Base-by-base conservation (phyloP, 1,284 basidiomycete genomes). In the Ustilago nuda region DNA sequence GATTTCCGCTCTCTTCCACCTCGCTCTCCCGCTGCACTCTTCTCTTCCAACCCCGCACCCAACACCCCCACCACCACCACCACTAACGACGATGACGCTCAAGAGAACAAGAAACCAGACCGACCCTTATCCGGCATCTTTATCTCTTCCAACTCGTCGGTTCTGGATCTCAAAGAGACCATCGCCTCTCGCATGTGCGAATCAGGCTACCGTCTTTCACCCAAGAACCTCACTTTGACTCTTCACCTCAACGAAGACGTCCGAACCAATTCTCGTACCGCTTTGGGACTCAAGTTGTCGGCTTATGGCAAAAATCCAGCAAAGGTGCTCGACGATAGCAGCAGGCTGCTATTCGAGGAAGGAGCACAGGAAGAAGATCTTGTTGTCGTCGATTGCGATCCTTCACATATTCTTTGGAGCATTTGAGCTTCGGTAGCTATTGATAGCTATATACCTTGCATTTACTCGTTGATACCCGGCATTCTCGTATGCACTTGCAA, bases 81-180 rank as follows among this genome's bases (percentile, higher is more conserved):
- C 3, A 27, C 23, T 27, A 27, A 27, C 23, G 23, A 27, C 23
- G 27, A 50, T 27, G 27, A 4, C 11, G 27, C 6, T 5, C 23
- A 33, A 32, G 48, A 4, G 13, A 37, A 30, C 41, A 56, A 43
- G 37, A 43, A 43, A 17, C 41, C 55, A 23, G 39, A 39, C 32
- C 56, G 58, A 12, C 65, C 65, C 2, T 45, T 73, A 1, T 64
- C 61, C 4, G 58, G 65, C 36, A 64, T 73, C 58, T 73, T 73
- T 15, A 63, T 73, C 61, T 65, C 66, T 23, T 64, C 61, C 61
- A 73, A 68, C 58, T 68, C 62, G 13, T 68, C 65, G n/a, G 66
- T 73, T 5, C 61, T 73, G 13, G 71, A 73, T 8, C 71, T 73
- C 58, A 73, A 73, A 39, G 71, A 73, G 56, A 48, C 65, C 48